A percentile compares a stretch with the other conserved stretches of the same genome.
These are phyloP conservation scores for Tillandsia leiboldiana DNA, from an alignment of 176 grass and related monocot genomes.

Conservation along the genomic window DNA sequence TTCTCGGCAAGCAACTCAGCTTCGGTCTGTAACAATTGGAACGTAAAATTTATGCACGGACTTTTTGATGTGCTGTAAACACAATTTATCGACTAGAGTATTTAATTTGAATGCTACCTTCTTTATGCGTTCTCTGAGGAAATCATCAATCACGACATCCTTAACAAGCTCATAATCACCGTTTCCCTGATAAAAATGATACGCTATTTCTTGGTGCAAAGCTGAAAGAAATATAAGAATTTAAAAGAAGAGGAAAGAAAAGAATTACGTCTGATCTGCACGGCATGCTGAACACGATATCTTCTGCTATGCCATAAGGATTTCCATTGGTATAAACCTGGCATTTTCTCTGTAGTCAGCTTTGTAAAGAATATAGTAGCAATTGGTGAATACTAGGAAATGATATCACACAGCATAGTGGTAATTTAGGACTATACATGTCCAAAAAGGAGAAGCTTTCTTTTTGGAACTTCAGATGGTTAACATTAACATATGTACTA, in stretches of 20 bases:
- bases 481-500: too few relatives aligned
- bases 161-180: slow-evolving; percentile 79
- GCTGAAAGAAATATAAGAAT: background rate
- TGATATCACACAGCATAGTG: too few relatives aligned
- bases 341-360: background rate
- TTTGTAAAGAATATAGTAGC: background rate
- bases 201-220: background rate
- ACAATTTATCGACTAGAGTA: too few relatives aligned
- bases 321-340: slow-evolving; percentile 87
- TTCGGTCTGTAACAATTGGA: slow-evolving; percentile 52
- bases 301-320: slow-evolving; percentile 82
- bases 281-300: slow-evolving; percentile 96
- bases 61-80: too few relatives aligned
- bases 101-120: slow-evolving; percentile 32
- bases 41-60: background rate
- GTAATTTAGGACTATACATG: too few relatives aligned
- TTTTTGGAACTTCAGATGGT: too few relatives aligned
- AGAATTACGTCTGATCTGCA: slow-evolving; percentile 59
- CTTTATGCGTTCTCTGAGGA: slow-evolving; percentile 72
- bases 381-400: too few relatives aligned
- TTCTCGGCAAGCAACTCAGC: slow-evolving; percentile 91
- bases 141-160: slow-evolving; percentile 75
- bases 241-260: background rate
- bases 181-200: slow-evolving; percentile 46
- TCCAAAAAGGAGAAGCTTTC: too few relatives aligned